Base-by-base conservation (phyloP, 371 early-diverging fungal genomes). In the Rhizopus microsporus region DNA sequence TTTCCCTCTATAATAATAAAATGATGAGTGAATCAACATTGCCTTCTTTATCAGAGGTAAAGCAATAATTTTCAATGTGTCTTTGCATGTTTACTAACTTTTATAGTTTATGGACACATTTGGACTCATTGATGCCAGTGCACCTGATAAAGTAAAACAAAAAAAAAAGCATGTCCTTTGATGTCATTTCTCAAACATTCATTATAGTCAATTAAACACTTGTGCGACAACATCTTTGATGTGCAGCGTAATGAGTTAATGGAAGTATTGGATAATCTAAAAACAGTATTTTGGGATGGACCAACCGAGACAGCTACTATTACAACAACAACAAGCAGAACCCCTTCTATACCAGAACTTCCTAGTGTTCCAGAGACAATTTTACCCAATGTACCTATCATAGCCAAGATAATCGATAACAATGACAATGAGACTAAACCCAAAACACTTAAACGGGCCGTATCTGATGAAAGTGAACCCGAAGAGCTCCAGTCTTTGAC, bases 161-260 rank as follows among this genome's bases (percentile, higher is more conserved):
- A 39, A 0, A 29, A 0, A 37, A 3, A 10, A 35, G n/a, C 29
- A n/a, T 30, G 15, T 32, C 7, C 4, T 29, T 31, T 44, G 12
- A 17, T 46, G 30, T 23, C 23, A 7, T 33, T 17, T 17, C 5
- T 37, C 30, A 33, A 6, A 54, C 17, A 39, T 8, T 45, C 4
- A 6, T 8, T 4, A 30, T 51, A 62, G 62, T 31, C 48, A 15
- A 5, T 7, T 4, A 54, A 48, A 33, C 59, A 59, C 2, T 53
- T 67, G 42, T 67, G 67, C 33, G 56, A 62, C 0, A 67, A 67
- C 23, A 67, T 67, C 40, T 67, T 67, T 40, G 67, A 67, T 54
- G 67, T 67, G 5, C 62, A 67, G 50, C 54, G 67, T 43, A 52
- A 56, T 9, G 63, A 67, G 16, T 17, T 67, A n/a, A 56, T 55